Evolutionary conservation across 2,329 filamentous ascomycete genomes (phyloP).

Genomic region (Zymoseptoria passerinii): DNA sequence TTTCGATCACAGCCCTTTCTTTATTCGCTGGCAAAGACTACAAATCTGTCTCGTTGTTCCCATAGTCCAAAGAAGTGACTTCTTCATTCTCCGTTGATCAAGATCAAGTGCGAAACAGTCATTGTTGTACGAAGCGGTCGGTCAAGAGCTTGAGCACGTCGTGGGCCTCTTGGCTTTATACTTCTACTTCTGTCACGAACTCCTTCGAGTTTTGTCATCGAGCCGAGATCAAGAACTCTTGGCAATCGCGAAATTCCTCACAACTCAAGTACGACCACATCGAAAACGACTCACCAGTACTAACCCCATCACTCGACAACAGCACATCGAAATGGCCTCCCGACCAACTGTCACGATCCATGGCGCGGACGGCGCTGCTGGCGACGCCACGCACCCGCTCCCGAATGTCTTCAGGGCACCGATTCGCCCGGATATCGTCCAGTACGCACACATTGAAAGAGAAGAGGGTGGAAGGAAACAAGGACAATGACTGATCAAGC

Average conservation of each 20-base stretch:
- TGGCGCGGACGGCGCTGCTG: conserved; percentile 88
- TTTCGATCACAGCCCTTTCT: too few species aligned
- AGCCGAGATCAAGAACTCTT: not conserved
- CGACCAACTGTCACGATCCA: conserved; percentile 97
- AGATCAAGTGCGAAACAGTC: not conserved
- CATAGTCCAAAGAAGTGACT: not conserved
- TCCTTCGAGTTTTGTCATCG: not conserved
- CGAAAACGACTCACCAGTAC: not conserved
- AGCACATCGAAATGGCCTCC: conserved; percentile 62
- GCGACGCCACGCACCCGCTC: conserved; percentile 80
- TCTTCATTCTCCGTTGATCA: not conserved
- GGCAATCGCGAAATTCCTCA: not conserved
- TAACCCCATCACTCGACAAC: not conserved
- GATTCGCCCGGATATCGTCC: conserved; percentile 98
- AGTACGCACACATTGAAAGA: conserved; percentile 50
- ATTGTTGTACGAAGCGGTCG: not conserved
- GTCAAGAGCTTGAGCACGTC: not conserved
- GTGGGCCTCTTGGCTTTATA: not conserved
- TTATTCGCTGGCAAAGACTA: too few species aligned
- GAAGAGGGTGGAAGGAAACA: conserved; percentile 3
- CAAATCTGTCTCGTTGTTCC: too few species aligned
- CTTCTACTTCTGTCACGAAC: not conserved
- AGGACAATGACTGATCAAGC: conserved; percentile 21
- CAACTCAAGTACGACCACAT: not conserved
- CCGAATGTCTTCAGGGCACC: conserved; percentile 95